A percentile compares a stretch with the other conserved stretches of the same genome.
phyloP scores from a whole-genome alignment of 2,329 filamentous ascomycete genomes.

The Aspergillus sp. region DNA sequence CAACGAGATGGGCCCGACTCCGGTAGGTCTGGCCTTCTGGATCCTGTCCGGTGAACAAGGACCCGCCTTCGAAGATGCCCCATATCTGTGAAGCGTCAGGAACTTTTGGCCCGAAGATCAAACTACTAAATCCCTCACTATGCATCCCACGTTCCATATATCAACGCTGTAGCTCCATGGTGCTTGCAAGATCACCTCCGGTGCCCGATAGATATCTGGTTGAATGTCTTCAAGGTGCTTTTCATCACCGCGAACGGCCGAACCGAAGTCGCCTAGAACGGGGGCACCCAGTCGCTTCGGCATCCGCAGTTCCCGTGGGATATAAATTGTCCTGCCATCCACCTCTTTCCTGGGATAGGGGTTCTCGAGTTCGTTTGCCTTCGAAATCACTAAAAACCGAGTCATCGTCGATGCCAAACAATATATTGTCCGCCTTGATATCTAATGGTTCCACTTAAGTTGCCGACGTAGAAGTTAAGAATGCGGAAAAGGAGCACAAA shows the following conservation, averaged over 20 bases:
- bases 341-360: slow-evolving; percentile 46
- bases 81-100: slow-evolving; percentile 41
- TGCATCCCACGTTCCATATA: slow-evolving; percentile 54
- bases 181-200: slow-evolving; percentile 48
- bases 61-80: slow-evolving; percentile 49
- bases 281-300: slow-evolving; percentile 33
- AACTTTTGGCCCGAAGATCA: not conserved
- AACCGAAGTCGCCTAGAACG: slow-evolving; percentile 53
- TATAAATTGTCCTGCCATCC: slow-evolving; percentile 43
- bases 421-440: slow-evolving; percentile 50
- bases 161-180: slow-evolving; percentile 51
- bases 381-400: slow-evolving; percentile 42
- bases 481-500: slow-evolving; percentile 21
- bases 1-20: slow-evolving; percentile 49
- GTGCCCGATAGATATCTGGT: slow-evolving; percentile 36
- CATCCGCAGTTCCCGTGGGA: slow-evolving; percentile 40
- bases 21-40: slow-evolving; percentile 40
- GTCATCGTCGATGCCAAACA: slow-evolving; percentile 43
- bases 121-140: slow-evolving; percentile 38
- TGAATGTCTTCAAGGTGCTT: slow-evolving; percentile 31
- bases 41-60: slow-evolving; percentile 46
- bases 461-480: slow-evolving; percentile 4
- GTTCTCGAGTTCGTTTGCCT: slow-evolving; percentile 36
- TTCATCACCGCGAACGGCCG: slow-evolving; percentile 38
- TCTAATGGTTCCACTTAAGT: slow-evolving; percentile 26